A percentile compares a stretch with the other conserved stretches of the same genome.
Evolutionary conservation across 2,329 filamentous ascomycete species (phyloP).

Genomic region (Xylariales sp.): DNA sequence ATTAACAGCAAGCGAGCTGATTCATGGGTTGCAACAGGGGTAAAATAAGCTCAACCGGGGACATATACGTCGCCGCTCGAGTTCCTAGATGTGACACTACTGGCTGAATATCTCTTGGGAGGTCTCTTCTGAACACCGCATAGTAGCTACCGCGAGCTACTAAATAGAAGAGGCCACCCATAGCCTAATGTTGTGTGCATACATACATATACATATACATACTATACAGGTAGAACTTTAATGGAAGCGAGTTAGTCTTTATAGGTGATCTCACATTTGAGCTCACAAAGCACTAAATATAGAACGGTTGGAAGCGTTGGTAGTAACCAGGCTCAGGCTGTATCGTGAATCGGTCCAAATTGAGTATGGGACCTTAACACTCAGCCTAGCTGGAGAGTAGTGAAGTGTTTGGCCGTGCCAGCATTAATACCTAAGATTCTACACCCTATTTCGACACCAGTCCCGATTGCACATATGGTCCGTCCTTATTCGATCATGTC

Average conservation of each 20-base stretch:
- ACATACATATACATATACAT: too few relatives aligned
- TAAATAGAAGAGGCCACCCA: too few relatives aligned
- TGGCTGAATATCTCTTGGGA: too few relatives aligned
- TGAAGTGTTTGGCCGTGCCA: slow-evolving; percentile 2
- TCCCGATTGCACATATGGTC: background rate
- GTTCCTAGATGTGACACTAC: too few relatives aligned
- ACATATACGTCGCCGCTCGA: too few relatives aligned
- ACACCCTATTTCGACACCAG: slow-evolving; percentile 1
- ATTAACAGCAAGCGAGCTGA: background rate
- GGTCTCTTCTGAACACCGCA: too few relatives aligned
- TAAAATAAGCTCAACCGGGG: background rate
- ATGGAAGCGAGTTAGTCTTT: background rate
- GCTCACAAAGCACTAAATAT: background rate
- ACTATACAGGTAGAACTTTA: background rate
- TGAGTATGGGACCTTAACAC: background rate
- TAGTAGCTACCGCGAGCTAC: too few relatives aligned
- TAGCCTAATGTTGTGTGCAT: too few relatives aligned
- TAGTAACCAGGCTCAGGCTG: background rate
- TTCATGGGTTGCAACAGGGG: background rate
- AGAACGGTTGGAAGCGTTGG: background rate
- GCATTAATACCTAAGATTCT: slow-evolving; percentile 9
- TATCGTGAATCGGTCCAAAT: background rate
- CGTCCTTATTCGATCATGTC: slow-evolving; percentile 73
- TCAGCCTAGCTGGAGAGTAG: slow-evolving; percentile 14
- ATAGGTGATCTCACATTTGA: background rate